Base-by-base conservation (phyloP, 148 eudicot genomes). In the Fagopyrum homotropicum region DNA sequence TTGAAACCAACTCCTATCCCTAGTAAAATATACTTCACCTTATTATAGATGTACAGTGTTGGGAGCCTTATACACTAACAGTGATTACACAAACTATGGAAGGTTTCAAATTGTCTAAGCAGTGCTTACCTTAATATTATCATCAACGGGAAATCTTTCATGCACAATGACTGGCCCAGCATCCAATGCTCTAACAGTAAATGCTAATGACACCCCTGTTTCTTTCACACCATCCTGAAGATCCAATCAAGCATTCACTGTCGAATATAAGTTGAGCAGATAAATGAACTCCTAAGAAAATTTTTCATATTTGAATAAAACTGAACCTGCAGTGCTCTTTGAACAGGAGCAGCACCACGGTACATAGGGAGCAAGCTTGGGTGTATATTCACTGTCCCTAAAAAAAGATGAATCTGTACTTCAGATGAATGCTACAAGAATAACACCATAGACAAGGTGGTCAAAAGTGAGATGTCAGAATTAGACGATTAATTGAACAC, bases 321-420 rank as follows among this genome's bases (percentile, higher is more conserved):
- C 44, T 74, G 56, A 83, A 95, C 99, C 97, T 92, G 91, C 86
- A 95, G 78, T 64, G 99, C 99, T 83, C 99, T 90, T 83, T 95
- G 99, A 84, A 95, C 97, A 80, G 99, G 99, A 80, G 99, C 96
- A 73, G 99, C 99, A 64, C 99, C 99, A 74, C 99, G 99, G 79
- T 95, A 95, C 48, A 92, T 81, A 79, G 99, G 99, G 76, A 95
- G 87, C 86, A 95, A 73, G 63, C 99, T 95, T 75, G 99, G 99
- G 80, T 95, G 99, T 83, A 95, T 84, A 80, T 95, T 95, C 46
- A 95, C 97, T 6, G 97, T 95, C 79, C 99, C 99, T 95, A 15
- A 40, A 66, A 8, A 66, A 15, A 66, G 35, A 66, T 43, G 47
- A 6, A 66, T 12, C 17, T 15, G 19, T 7, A 66, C 6, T 61